Evolutionary conservation across 2,329 filamentous ascomycete species (phyloP).

Genomic region (Monilinia laxa): DNA sequence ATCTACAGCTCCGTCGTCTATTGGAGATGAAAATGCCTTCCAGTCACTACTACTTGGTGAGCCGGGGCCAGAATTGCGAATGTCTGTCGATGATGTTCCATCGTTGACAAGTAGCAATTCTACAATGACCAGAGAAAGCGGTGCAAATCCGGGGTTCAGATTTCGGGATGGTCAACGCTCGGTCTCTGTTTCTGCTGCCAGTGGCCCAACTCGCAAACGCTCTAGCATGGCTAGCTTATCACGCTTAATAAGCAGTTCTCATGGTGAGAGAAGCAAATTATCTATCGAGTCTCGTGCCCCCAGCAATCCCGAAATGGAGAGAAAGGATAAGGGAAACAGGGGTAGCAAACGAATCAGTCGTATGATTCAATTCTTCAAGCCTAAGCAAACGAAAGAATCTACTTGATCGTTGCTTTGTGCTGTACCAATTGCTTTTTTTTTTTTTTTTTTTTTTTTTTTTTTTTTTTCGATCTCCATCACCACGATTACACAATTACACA

Average conservation of each 20-base stretch:
- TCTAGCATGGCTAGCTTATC: slow-evolving; percentile 76
- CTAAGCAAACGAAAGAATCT: slow-evolving; percentile 30
- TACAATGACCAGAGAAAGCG: slow-evolving; percentile 69
- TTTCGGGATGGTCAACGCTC: slow-evolving; percentile 59
- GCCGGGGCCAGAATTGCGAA: slow-evolving; percentile 67
- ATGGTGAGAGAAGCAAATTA: slow-evolving; percentile 73
- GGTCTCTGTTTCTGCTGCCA: slow-evolving; percentile 59
- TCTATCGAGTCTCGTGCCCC: slow-evolving; percentile 61
- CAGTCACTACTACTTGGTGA: slow-evolving; percentile 72
- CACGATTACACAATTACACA: background rate
- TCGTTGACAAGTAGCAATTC: slow-evolving; percentile 75
- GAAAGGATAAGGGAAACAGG: slow-evolving; percentile 61
- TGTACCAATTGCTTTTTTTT: background rate
- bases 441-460: background rate
- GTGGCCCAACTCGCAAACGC: slow-evolving; percentile 64
- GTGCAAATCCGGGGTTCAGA: slow-evolving; percentile 48
- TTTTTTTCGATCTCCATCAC: background rate
- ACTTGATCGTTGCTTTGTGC: slow-evolving; percentile 4
- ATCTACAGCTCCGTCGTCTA: slow-evolving; percentile 72
- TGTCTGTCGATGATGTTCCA: slow-evolving; percentile 72
- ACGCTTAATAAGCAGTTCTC: slow-evolving; percentile 71
- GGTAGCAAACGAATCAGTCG: slow-evolving; percentile 69
- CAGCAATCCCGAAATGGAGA: slow-evolving; percentile 41
- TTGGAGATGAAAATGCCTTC: slow-evolving; percentile 68
- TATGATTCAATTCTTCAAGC: slow-evolving; percentile 77